Conservation (phyloP, 2,329 filamentous ascomycete species). For the Colletotrichum plurivorum region DNA sequence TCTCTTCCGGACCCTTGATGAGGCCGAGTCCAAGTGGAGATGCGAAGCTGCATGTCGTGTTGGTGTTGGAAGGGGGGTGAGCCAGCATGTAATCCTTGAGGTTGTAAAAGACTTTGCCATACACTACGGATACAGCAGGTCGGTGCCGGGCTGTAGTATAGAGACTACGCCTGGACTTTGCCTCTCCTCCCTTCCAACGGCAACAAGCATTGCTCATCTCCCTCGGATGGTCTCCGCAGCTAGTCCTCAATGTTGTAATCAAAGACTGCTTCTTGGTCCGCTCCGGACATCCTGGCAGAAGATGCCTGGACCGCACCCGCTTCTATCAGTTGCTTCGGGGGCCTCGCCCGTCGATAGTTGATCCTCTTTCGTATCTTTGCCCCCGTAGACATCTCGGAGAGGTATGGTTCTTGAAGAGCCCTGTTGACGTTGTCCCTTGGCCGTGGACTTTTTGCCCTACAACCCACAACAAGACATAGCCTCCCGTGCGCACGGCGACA, state of each 20-base stretch:
- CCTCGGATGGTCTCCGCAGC: conserved; percentile 12
- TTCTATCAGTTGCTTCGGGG: conserved; percentile 12
- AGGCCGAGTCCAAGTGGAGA: conserved; percentile 29
- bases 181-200: conserved; percentile 1
- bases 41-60: conserved; percentile 21
- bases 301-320: conserved; percentile 8
- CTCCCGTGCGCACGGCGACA: conserved; percentile 3
- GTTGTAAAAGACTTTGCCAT: neutral
- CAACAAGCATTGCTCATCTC: conserved; percentile 32
- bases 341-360: conserved; percentile 18
- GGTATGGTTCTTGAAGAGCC: conserved; percentile 22
- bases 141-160: neutral
- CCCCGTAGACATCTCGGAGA: neutral
- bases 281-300: conserved; percentile 5
- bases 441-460: conserved; percentile 25
- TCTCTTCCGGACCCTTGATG: conserved; percentile 24
- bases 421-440: conserved; percentile 22
- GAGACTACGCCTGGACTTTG: neutral
- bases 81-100: neutral
- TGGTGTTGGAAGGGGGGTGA: conserved; percentile 1
- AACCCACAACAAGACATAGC: neutral
- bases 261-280: neutral
- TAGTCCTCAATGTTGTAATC: conserved; percentile 6
- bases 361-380: conserved; percentile 2
- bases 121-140: too few relatives aligned